Conservation (phyloP, 78 protist genomes). For the Creolimax fragrantissima region DNA sequence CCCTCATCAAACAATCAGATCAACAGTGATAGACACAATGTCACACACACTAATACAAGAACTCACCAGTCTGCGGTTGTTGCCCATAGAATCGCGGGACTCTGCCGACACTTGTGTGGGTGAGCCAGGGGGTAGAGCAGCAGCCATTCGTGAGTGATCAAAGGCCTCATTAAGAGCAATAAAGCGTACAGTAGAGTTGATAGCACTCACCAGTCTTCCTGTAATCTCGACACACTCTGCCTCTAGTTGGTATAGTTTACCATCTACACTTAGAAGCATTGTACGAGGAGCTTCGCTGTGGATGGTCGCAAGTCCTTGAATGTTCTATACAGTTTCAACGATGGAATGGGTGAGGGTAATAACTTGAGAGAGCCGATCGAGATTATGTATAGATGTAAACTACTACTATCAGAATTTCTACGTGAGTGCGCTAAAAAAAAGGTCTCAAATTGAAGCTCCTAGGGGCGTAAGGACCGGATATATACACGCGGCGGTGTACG, state of each 20-base stretch:
- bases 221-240: background rate
- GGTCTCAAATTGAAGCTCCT: too few relatives aligned
- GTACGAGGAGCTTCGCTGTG: background rate
- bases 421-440: too few relatives aligned
- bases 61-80: background rate
- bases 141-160: background rate
- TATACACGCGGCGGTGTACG: too few relatives aligned
- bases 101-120: background rate
- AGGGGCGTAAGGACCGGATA: too few relatives aligned
- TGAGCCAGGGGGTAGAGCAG: background rate
- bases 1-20: too few relatives aligned
- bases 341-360: too few relatives aligned
- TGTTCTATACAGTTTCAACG: too few relatives aligned
- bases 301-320: background rate
- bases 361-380: too few relatives aligned
- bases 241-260: background rate
- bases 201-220: background rate
- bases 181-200: background rate
- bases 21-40: too few relatives aligned
- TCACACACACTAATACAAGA: too few relatives aligned
- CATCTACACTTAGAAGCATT: background rate
- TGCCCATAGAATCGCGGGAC: background rate
- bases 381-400: too few relatives aligned
- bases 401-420: too few relatives aligned
- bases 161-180: background rate